Evolutionary conservation across 148 eudicot species (phyloP), one percentile per base, ranked within the genome.

Genomic region (Cornus suecica): DNA sequence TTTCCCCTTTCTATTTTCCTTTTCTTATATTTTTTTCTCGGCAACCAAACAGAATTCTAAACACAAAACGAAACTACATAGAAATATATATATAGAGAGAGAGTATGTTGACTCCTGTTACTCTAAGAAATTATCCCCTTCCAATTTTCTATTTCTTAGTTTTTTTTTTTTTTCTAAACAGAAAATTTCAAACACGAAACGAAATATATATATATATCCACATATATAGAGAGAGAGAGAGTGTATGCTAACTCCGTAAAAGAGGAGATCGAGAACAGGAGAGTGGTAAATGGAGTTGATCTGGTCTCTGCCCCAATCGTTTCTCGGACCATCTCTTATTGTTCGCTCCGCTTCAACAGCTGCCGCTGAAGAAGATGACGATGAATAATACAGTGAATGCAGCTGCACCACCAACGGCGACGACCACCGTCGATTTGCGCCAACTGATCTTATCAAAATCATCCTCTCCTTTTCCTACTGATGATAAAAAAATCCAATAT

Each of bases 241-340:
- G 24, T 51, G 61, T 26, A 48, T 13, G 63, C 77, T 6, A 56
- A 93, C 98, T 79, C 92, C 98, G 65, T 91, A 92, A 81, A 89
- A 91, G 75, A 93, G 97, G 74, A 93, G 94, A 84, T 93, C 98
- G 71, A 93, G 89, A 74, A 91, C 30, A 25, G 98, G 98, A 31
- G 98, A 93, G 85, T 90, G 86, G 73, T 91, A 93, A 37, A 93
- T 69, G 66, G 94, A 88, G 56, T 87, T 86, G 73, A 91, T 87
- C 62, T 93, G 86, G 2, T 80, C 76, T 68, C 85, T 82, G 23
- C 72, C 76, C 98, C 98, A 93, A 32, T 91, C 90, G 66, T 87
- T 63, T 30, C 98, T 83, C 18, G 92, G 87, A 2, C 98, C 97
- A 52, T 87, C 85, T 66, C 82, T 80, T 20, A 93, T 86, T 45